Evolutionary conservation across 768 basidiomycete genomes (phyloP), one percentile per base, ranked within the genome.

Genomic region (Termitomyces sp.): DNA sequence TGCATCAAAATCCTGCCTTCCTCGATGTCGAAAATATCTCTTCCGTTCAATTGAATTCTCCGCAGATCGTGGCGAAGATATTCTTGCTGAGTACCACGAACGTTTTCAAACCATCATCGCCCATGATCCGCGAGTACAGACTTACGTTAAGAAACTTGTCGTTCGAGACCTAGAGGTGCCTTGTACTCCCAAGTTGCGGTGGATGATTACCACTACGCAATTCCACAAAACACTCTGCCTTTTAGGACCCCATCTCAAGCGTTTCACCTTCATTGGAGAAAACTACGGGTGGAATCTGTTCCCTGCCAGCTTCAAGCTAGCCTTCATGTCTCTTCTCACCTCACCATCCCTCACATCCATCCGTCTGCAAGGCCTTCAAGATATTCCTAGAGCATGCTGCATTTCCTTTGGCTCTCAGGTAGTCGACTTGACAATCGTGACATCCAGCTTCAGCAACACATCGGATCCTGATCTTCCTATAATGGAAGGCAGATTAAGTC

Each of bases 221-320:
- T 53, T 60, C 31, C 59, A 60, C 27, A 10, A 57, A 22, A 53
- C 59, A 5, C 51, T 60, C n/a, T 14, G 26, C 10, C 56, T 46
- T 14, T 36, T 60, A 12, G 51, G 43, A 29, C 39, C 51, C 6
- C 14, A n/a, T n/a, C 46, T 57, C 2, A 48, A 60, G 18, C 46
- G 26, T n/a, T 60, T 60, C 52, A 57, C 44, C 8, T 53, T 60
- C 14, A 39, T 57, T 4, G 59, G 44, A 41, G 53, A 56, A n/a
- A 32, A 43, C 6, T 53, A 53, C n/a, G 24, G 26, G 2, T 60
- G 59, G 59, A 5, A 5, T 22, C 31, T n/a, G 12, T 60, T 56
- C 43, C 51, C 55, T 2, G 20, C 46, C 31, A 54, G 24, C 5
- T 27, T 60, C 26, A 60, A 60, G 34, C 41, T 43, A 7, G 55